Evolutionary conservation across 1,284 basidiomycete genomes (phyloP), one percentile per base, ranked within the genome.

Genomic region (Schizophyllum amplum): DNA sequence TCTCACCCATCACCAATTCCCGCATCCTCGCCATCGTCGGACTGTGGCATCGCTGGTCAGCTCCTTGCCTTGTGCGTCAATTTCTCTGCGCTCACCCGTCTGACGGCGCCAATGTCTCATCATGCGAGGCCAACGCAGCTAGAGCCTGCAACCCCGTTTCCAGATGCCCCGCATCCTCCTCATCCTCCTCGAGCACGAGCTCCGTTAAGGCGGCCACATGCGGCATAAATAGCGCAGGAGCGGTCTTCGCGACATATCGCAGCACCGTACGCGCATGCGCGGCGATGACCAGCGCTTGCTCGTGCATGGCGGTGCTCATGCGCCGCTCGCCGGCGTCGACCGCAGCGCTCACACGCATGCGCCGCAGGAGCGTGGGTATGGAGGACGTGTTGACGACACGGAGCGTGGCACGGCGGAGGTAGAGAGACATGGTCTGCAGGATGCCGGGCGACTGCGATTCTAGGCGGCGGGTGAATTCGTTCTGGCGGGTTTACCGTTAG

Each of bases 361-460:
- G 81, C 64, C 86, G 82, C 56, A 90, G 69, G 46, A 99, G 78
- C 0, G 86, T 86, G 0, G 93, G 86, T 21, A 99, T 80, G 1
- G 89, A 90, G 0, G 93, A 92, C 52, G 87, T 83, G 67, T 97
- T 97, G 65, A 96, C 65, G 58, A 95, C 77, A 54, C 86, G 82
- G 60, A 90, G 84, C 42, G 81, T 83, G 2, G 84, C 83, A 24
- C 84, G 81, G 24, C 88, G 87, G 50, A 97, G 71, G 61, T 98
- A 72, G n/a, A 75, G 73, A 0, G 76, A 72, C 75, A 98, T 84
- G 0, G 94, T 97, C 0, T 81, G 70, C 1, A 85, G 68, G 26
- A 87, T 75, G 22, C 77, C 71, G 1, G 87, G 65, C 4, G 84
- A 80, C 1, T 83, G 78, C 65, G 90, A 85, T 59, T 92, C 90